phyloP scores from a whole-genome alignment of 768 basidiomycete genomes.

The Cantharellus cinnabarinus region DNA sequence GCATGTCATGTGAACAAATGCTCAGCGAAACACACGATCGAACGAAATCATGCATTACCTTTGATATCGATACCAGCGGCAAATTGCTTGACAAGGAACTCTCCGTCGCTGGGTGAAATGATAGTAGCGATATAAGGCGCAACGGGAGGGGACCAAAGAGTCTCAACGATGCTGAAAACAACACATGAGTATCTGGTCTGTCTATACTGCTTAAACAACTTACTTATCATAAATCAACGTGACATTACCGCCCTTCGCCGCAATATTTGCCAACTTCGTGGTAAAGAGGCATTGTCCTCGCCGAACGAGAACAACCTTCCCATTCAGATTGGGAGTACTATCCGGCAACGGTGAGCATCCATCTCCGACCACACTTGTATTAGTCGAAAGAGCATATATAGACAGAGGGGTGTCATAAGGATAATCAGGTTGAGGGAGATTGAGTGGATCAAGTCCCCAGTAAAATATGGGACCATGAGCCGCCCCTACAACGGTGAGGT shows the following conservation, averaged over 20 bases:
- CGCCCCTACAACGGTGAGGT: background rate
- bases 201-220: background rate
- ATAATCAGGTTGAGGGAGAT: slow-evolving; percentile 10
- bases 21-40: too few relatives aligned
- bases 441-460: background rate
- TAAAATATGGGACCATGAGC: background rate
- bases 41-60: background rate
- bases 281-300: slow-evolving; percentile 17
- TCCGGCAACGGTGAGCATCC: slow-evolving; percentile 17
- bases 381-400: slow-evolving; percentile 17
- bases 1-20: too few relatives aligned
- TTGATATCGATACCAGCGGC: background rate
- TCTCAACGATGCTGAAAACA: too few relatives aligned
- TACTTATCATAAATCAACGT: slow-evolving; percentile 8
- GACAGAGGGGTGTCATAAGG: slow-evolving; percentile 12
- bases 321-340: slow-evolving; percentile 14
- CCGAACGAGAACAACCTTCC: slow-evolving; percentile 17
- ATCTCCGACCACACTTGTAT: slow-evolving; percentile 13
- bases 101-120: background rate
- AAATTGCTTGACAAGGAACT: background rate
- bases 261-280: slow-evolving; percentile 13
- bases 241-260: slow-evolving; percentile 9
- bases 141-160: background rate
- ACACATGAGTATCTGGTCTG: background rate
- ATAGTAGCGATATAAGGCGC: background rate